Base-by-base conservation (phyloP, 2,329 filamentous ascomycete genomes). In the Apiospora arundinis region DNA sequence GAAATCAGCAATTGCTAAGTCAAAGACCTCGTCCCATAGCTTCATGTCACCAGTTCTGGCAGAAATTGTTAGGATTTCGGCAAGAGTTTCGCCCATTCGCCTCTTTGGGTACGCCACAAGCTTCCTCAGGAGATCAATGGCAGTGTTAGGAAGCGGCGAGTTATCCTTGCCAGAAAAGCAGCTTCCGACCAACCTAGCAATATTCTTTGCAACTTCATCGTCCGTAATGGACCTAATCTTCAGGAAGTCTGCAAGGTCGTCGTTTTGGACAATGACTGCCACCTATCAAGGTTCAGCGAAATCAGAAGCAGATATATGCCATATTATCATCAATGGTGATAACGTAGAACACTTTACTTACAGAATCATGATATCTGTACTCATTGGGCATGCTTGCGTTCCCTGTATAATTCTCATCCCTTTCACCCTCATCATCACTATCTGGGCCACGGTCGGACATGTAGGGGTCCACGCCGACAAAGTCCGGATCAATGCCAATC, bases 321-420 rank as follows among this genome's bases (percentile, higher is more conserved):
- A n/a, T n/a, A n/a, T n/a, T n/a, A n/a, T n/a, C n/a, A n/a, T n/a
- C n/a, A n/a, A n/a, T n/a, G n/a, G n/a, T n/a, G n/a, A n/a, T n/a
- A n/a, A n/a, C n/a, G 32, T 32, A n/a, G n/a, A n/a, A 32, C 32
- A 32, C 6, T 32, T 6, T 56, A 71, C 74, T 71, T 67, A 76
- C 75, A 18, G 74, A 72, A 32, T 76, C 71, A 40, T 75, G 72
- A 40, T 76, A 76, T 16, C 73, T 70, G 18, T 70, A 70, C 6
- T 16, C 72, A 12, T 69, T 4, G 12, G 73, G 73, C 72, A 60
- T 69, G 48, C 48, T 70, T 68, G 72, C 73, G 49, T 76, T 75
- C 16, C 73, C 75, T 16, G 70, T 73, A 2, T 32, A 71, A 75
- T 1, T n/a, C n/a, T n/a, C n/a, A n/a, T n/a, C n/a, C n/a, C n/a